Evolutionary conservation across 331 rosid species (phyloP).

Genomic region (Cucumis variabilis): DNA sequence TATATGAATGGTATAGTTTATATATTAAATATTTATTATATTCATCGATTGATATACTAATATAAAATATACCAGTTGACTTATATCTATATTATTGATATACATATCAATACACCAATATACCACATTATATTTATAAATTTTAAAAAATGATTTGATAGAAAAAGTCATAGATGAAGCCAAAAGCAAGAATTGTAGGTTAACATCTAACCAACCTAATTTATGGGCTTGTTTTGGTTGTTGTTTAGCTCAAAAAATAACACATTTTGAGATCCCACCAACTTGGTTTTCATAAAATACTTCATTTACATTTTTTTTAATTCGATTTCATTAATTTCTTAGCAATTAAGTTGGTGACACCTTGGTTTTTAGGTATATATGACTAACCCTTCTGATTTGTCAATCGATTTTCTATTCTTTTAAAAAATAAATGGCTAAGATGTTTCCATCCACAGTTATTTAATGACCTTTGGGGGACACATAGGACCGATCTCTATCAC

Average conservation of each 20-base stretch:
- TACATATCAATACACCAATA: no score
- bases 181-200: slow-evolving; percentile 36
- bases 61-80: no score
- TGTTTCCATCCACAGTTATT: neutral
- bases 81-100: no score
- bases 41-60: no score
- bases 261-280: slow-evolving; percentile 48
- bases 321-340: slow-evolving; percentile 18
- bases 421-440: neutral
- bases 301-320: neutral
- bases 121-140: no score
- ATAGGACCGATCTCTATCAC: neutral
- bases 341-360: slow-evolving; percentile 22
- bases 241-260: slow-evolving; percentile 35
- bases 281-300: neutral
- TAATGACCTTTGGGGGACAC: neutral
- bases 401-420: neutral
- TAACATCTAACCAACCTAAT: slow-evolving; percentile 36
- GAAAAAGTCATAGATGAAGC: slow-evolving; percentile 19
- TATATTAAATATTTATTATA: no score
- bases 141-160: no score
- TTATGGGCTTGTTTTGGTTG: slow-evolving; percentile 30
- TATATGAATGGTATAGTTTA: no score
- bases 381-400: neutral
- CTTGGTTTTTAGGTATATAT: neutral